A percentile compares a stretch with the other conserved stretches of the same genome.
phyloP scores from a whole-genome alignment of 345 rosid genomes.

The Tarenaya hassleriana region DNA sequence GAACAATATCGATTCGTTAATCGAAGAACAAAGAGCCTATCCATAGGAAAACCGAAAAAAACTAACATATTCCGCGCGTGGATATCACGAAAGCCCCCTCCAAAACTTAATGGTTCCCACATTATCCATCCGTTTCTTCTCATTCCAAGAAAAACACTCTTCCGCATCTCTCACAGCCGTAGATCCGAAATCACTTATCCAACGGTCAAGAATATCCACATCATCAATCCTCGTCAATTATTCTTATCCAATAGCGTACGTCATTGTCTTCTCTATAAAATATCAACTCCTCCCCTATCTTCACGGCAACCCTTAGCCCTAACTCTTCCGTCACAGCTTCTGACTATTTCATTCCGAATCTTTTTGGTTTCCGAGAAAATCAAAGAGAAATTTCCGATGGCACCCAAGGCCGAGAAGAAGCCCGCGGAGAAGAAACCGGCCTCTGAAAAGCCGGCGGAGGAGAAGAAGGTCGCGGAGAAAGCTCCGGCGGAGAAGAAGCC shows the following conservation, averaged over 20 bases:
- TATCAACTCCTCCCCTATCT: background rate
- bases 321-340: no score
- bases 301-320: no score
- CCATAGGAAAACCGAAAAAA: no score
- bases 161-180: background rate
- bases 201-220: background rate
- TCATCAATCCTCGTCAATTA: conserved; percentile 8
- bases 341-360: background rate
- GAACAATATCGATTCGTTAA: no score
- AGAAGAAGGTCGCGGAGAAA: conserved; percentile 54
- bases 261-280: background rate
- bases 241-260: conserved; percentile 8
- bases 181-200: conserved; percentile 4
- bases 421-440: conserved; percentile 75
- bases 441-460: conserved; percentile 51
- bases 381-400: background rate
- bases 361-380: background rate
- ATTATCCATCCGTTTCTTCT: conserved; percentile 2
- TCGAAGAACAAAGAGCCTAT: no score
- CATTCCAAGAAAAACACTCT: conserved; percentile 18
- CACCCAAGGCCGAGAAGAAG: conserved; percentile 39
- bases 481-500: conserved; percentile 76
- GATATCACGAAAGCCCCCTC: no score
- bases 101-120: background rate
- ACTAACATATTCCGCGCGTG: no score